These are phyloP conservation scores for Rutstroemia sp. DNA, from an alignment of 2,329 filamentous ascomycete species.

Conservation along the genomic window DNA sequence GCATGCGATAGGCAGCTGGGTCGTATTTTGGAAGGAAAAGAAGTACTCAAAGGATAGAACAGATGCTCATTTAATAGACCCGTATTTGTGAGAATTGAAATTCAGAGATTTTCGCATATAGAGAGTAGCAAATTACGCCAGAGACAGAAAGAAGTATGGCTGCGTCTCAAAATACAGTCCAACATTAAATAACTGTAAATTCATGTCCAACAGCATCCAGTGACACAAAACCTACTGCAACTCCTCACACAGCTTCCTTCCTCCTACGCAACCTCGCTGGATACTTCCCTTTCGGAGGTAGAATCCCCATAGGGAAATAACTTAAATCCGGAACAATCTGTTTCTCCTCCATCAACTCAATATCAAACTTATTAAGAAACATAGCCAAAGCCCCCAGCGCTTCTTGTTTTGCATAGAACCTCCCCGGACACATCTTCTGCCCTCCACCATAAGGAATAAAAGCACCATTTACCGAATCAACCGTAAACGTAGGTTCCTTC, in stretches of 20 bases:
- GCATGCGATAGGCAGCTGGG: too few relatives aligned
- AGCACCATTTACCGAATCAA: constrained; percentile 25
- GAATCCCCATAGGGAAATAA: constrained; percentile 18
- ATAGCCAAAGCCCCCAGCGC: constrained; percentile 28
- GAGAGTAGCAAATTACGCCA: too few relatives aligned
- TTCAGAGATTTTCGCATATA: too few relatives aligned
- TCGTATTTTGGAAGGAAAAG: too few relatives aligned
- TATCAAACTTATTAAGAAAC: constrained; percentile 28
- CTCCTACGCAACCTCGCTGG: constrained; percentile 16
- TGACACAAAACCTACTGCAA: too few relatives aligned
- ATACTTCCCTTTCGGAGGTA: constrained; percentile 16
- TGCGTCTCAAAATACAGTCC: too few relatives aligned
- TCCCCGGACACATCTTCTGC: constrained; percentile 30
- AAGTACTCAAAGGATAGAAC: too few relatives aligned
- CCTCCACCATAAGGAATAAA: constrained; percentile 33
- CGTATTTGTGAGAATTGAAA: too few relatives aligned
- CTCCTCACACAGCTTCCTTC: neutral
- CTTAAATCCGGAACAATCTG: constrained; percentile 11
- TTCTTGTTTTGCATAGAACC: constrained; percentile 32
- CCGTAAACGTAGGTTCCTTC: constrained; percentile 19
- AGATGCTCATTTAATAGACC: too few relatives aligned
- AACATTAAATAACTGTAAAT: too few relatives aligned
- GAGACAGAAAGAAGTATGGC: too few relatives aligned
- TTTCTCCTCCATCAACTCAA: constrained; percentile 20
- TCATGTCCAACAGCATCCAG: too few relatives aligned